Base-by-base conservation (phyloP, 352 stramenopile species). In the Thalassiosira mediterranea region DNA sequence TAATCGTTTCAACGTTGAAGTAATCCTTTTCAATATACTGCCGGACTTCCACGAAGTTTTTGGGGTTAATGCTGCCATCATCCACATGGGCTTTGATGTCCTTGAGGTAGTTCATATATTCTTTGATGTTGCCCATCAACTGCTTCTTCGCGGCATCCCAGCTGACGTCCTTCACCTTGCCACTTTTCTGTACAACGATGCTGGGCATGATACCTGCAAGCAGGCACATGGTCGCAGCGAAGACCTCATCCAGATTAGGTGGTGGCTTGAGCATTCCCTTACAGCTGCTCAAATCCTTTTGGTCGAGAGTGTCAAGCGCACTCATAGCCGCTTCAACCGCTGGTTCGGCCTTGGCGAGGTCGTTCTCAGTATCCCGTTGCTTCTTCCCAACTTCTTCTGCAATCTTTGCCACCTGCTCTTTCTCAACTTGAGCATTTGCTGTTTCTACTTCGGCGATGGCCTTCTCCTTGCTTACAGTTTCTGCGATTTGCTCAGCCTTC, bases 41-140 rank as follows among this genome's bases (percentile, higher is more conserved):
- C 61, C 97, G 92, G 4, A 98, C 88, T n/a, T 93, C 88, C 10
- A 87, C 89, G 56, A 98, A 95, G 66, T 98, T 95, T 17, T 95
- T 90, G 57, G 98, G 95, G 0, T 96, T 95, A 51, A 98, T 98
- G 49, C 96, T 91, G 52, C 97, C 94, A 13, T 90, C 92, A 66
- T 97, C 94, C 25, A 98, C 79, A 15, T 91, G 75, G 31, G 97
- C 93, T 40, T 98, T 91, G 77, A 98, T 98, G 34, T 94, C 92
- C 31, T 96, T 96, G 5, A 97, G 90, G 69, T 98, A 98, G 61
- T 93, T 95, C 96, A 98, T 98, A 96, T 98, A 98, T 65, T 98
- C 98, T 87, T 99, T 98, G 37, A 96, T 96, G 15, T 95, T 94
- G 52, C 98, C 95, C 96, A 97, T 98, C 19, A 79, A 53, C 47